These are phyloP conservation scores for Cetradonia linearis DNA, from an alignment of 495 filamentous ascomycete genomes.

Conservation along the genomic window DNA sequence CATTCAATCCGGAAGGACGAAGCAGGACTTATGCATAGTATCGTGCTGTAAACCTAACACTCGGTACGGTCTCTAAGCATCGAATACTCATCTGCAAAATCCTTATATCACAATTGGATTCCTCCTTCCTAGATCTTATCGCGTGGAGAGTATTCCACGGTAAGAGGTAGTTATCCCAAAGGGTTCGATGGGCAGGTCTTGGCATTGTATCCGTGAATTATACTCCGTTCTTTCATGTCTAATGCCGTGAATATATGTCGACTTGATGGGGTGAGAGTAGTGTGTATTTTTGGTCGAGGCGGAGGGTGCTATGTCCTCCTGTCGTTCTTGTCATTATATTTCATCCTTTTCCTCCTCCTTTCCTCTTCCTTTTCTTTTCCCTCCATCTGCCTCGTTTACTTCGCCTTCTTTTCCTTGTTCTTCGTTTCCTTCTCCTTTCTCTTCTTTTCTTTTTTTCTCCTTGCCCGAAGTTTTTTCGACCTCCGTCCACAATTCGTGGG, in stretches of 20 bases:
- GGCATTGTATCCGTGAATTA: neutral
- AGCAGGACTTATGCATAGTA: too few relatives aligned
- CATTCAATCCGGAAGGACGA: too few relatives aligned
- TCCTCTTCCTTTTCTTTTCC: neutral
- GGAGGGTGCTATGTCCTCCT: neutral
- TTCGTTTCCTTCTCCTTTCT: neutral
- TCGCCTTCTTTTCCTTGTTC: neutral
- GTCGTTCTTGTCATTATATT: too few relatives aligned
- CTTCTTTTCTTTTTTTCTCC: neutral
- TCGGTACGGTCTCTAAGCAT: too few relatives aligned
- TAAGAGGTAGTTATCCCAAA: too few relatives aligned
- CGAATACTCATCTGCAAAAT: too few relatives aligned
- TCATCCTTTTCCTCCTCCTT: neutral
- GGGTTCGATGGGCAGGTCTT: neutral
- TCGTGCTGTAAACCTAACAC: too few relatives aligned
- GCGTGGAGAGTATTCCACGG: too few relatives aligned
- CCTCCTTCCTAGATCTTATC: too few relatives aligned
- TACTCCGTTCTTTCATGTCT: neutral
- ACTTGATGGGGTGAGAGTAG: neutral
- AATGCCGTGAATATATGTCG: neutral
- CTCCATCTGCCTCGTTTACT: too few relatives aligned
- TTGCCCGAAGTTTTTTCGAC: neutral
- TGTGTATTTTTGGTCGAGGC: neutral
- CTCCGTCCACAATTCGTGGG: neutral
- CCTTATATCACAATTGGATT: too few relatives aligned